Conservation (phyloP, 768 basidiomycete genomes). For the Termitomyces sp. region DNA sequence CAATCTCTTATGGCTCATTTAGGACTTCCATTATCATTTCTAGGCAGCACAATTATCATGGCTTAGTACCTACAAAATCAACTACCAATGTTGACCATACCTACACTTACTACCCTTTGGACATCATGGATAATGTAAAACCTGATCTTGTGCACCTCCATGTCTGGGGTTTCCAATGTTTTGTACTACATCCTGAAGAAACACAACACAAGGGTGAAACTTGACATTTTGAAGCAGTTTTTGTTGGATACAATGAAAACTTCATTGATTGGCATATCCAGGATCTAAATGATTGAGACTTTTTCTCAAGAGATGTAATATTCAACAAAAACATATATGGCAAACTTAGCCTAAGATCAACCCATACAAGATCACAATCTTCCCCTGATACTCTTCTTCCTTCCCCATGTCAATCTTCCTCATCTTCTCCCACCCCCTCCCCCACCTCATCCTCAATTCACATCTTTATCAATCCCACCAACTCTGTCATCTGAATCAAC, state of each 20-base stretch:
- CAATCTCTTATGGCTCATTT: slow-evolving; percentile 19
- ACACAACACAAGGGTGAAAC: slow-evolving; percentile 9
- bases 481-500: too few relatives aligned
- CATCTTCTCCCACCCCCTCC: too few relatives aligned
- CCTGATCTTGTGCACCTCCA: slow-evolving; percentile 21
- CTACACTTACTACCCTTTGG: slow-evolving; percentile 16
- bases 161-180: slow-evolving; percentile 24
- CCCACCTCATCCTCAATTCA: not conserved
- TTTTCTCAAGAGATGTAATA: not conserved
- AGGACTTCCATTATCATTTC: slow-evolving; percentile 17
- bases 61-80: slow-evolving; percentile 17
- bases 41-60: slow-evolving; percentile 18
- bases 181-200: slow-evolving; percentile 15
- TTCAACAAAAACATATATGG: not conserved
- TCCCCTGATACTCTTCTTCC: too few relatives aligned
- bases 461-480: not conserved
- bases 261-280: not conserved
- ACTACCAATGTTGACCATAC: slow-evolving; percentile 19
- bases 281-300: not conserved
- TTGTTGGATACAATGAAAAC: slow-evolving; percentile 8
- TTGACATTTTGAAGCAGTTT: slow-evolving; percentile 15
- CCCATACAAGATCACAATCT: too few relatives aligned
- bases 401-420: too few relatives aligned
- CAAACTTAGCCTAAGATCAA: not conserved
- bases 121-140: slow-evolving; percentile 9